These are phyloP conservation scores for Fusarium sp. DNA, from an alignment of 2,329 filamentous ascomycete genomes.

Conservation along the genomic window DNA sequence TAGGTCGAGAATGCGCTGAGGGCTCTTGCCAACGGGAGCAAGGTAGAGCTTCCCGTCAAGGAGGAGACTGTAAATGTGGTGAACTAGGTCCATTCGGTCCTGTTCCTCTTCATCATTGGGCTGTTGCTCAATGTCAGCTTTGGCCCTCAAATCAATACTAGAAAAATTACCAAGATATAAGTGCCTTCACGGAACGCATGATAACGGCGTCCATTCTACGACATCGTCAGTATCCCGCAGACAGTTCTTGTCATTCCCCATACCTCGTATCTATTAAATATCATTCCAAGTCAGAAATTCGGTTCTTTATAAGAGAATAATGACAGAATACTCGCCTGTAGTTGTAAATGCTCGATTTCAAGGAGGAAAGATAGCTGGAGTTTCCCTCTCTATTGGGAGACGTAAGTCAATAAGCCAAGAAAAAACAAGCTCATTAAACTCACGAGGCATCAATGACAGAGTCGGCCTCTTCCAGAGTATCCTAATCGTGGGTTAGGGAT, in stretches of 20 bases:
- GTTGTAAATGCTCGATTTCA: not conserved
- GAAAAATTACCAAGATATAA: not conserved
- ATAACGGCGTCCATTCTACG: not conserved
- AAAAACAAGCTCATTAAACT: not conserved
- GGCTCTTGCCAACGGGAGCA: conserved; percentile 10
- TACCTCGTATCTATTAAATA: not conserved
- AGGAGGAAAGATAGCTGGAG: not conserved
- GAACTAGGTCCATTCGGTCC: conserved; percentile 30
- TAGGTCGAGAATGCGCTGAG: conserved; percentile 26
- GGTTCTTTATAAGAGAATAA: not conserved
- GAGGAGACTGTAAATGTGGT: conserved; percentile 30
- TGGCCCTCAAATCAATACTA: not conserved
- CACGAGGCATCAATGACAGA: not conserved
- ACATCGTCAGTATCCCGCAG: no score
- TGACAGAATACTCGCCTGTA: not conserved
- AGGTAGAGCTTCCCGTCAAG: conserved; percentile 21
- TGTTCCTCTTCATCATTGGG: conserved; percentile 36
- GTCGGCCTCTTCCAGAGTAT: not conserved
- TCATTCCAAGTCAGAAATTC: not conserved
- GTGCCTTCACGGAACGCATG: not conserved
- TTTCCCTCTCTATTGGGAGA: not conserved
- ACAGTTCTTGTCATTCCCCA: not conserved
- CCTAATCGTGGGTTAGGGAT: not conserved
- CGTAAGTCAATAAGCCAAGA: not conserved
- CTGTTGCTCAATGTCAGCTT: not conserved